phyloP scores from a whole-genome alignment of 2,329 filamentous ascomycete genomes.

The Cordyceps javanica region DNA sequence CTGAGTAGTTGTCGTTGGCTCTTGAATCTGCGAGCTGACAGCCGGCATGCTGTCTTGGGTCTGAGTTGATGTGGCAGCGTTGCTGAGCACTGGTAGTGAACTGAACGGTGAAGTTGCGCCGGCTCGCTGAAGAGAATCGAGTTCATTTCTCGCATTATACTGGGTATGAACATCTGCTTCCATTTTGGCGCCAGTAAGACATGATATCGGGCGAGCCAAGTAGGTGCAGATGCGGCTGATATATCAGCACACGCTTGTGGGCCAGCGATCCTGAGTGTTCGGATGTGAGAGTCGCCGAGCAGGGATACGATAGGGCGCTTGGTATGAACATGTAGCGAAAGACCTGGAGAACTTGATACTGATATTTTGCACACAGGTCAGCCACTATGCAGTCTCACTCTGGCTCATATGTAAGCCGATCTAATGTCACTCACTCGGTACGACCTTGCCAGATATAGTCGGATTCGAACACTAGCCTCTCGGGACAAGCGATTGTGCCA shows the following conservation, averaged over 20 bases:
- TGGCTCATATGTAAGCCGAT: conserved; percentile 8
- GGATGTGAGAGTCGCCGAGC: not conserved
- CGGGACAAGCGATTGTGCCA: not conserved
- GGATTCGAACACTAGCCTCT: not conserved
- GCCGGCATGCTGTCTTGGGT: not conserved
- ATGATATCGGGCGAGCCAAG: conserved; percentile 1
- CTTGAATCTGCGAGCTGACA: not conserved
- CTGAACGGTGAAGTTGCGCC: not conserved
- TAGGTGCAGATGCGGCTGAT: not conserved
- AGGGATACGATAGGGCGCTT: not conserved
- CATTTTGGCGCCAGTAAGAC: conserved; percentile 4
- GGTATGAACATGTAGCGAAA: not conserved
- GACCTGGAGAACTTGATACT: not conserved
- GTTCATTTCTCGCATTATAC: not conserved
- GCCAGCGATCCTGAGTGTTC: conserved; percentile 6
- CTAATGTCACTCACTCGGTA: conserved; percentile 12
- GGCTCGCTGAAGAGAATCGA: not conserved
- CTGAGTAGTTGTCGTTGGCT: not conserved
- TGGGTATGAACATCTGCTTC: conserved; percentile 9
- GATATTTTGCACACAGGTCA: not conserved
- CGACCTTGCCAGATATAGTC: conserved; percentile 1
- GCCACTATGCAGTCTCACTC: conserved; percentile 2
- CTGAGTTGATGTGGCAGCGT: not conserved
- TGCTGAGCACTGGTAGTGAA: conserved; percentile 3
- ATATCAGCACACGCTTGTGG: not conserved